Base-by-base conservation (phyloP, 805 yeast species). In the Teunomyces pallodes region DNA sequence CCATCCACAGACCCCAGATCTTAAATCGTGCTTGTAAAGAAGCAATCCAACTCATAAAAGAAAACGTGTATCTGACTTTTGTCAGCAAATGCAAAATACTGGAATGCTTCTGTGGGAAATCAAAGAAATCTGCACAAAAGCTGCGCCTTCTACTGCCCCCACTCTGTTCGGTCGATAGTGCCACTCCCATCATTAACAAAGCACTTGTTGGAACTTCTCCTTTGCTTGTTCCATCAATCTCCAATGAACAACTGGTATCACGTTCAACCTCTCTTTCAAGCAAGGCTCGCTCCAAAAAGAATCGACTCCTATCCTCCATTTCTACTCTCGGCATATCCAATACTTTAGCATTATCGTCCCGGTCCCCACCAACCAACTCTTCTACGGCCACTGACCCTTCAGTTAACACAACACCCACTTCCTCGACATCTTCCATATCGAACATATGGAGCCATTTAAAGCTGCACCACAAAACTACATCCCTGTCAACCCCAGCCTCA, bases 31-130 rank as follows among this genome's bases (percentile, higher is more conserved):
- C 73, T 9, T 64, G 66, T 44, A 46, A 54, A 17, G 75, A 71
- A 46, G 64, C 65, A 17, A 49, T 67, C 30, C 69, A 60, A 43
- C 50, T 71, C 10, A 52, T 70, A 36, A 60, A 64, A 45, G 76
- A 70, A 48, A 71, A 71, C 45, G 72, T 61, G 8, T 70, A 65
- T 51, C 31, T 42, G 30, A 46, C 54, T n/a, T 53, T 48, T 33
- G 29, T 43, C 16, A 30, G 26, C 39, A 20, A 32, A 3, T 32
- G 14, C 28, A 16, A 16, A 24, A 12, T 14, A 13, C 39, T 12
- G 32, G n/a, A 32, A 4, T 32, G 35, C 13, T 32, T 14, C 16
- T 32, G 35, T 32, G 14, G 13, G 17, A 32, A 32, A 16, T 7
- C 13, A 32, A 13, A 14, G 16, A 9, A 28, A 5, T 9, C 43